Base-by-base conservation (phyloP, 1,139 yeast genomes). In the Taphrina betulina region DNA sequence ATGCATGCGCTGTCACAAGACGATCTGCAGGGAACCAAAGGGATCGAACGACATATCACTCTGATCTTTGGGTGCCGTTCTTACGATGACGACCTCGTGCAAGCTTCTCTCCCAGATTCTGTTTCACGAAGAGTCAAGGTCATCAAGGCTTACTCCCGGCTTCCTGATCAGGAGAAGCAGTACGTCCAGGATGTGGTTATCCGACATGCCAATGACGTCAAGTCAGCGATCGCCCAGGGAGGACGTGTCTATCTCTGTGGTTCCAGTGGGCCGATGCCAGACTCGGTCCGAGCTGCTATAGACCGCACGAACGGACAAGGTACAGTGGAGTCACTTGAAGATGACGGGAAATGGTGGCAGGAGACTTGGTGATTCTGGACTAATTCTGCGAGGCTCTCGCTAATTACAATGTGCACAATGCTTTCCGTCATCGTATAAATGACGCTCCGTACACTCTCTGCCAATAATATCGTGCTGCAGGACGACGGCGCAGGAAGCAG, bases 261-360 rank as follows among this genome's bases (percentile, higher is more conserved):
- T 0, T 83, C 95, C 10, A 83, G 95, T 33, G 98, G 98, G 0
- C 80, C 81, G 61, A 94, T 92, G 98, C 98, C 99, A 0, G 77
- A 82, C 35, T 94, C 92, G 67, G 95, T 92, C 1, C 74, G 95
- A 60, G 69, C 85, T 19, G 90, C 96, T 0, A 67, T 90, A 19
- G 74, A 73, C 12, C 84, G 90, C 0, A 77, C 76, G 35, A 63
- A 68, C 28, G 80, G 75, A 61, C 67, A 89, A 37, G 63, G 76
- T 33, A 70, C 69, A 2, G 76, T 90, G 80, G 22, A 23, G 24
- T 17, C 14, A 23, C 45, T 50, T 22, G 96, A 90, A 64, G 78
- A 77, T 60, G 66, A 67, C 5, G 82, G 83, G 5, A 72, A 90
- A 61, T 90, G 87, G 66, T 73, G 87, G 55, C 96, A 92, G 68